Conservation (phyloP, 441 rosid species). For the Aquilaria agallochum region DNA sequence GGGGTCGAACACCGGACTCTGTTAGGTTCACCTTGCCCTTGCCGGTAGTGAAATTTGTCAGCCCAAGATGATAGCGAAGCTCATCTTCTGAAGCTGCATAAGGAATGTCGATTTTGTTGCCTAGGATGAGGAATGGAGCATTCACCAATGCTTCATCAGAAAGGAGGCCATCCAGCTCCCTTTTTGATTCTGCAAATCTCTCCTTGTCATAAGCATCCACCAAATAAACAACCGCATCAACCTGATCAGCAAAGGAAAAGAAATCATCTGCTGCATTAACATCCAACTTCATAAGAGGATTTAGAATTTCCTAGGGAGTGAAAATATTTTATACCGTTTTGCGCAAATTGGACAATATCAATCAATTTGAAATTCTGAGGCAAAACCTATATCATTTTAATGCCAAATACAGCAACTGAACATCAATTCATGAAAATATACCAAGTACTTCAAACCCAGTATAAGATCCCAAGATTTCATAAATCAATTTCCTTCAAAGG, state of each 20-base stretch:
- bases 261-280: background rate
- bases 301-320: too few relatives aligned
- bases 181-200: slow-evolving; percentile 71
- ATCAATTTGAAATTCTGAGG: too few relatives aligned
- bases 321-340: too few relatives aligned
- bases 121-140: slow-evolving; percentile 71
- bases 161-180: slow-evolving; percentile 80
- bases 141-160: slow-evolving; percentile 64
- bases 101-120: slow-evolving; percentile 81
- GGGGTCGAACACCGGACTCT: slow-evolving; percentile 3
- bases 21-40: slow-evolving; percentile 10
- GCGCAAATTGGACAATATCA: too few relatives aligned
- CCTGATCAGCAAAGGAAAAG: slow-evolving; percentile 26
- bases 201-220: slow-evolving; percentile 86
- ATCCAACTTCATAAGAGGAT: background rate
- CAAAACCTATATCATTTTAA: too few relatives aligned
- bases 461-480: too few relatives aligned
- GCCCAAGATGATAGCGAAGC: slow-evolving; percentile 40
- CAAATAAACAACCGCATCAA: slow-evolving; percentile 85
- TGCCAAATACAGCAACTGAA: too few relatives aligned
- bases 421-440: too few relatives aligned
- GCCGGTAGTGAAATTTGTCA: slow-evolving; percentile 53
- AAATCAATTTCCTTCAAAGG: background rate
- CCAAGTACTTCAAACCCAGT: too few relatives aligned
- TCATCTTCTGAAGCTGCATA: slow-evolving; percentile 84